Percentiles rank a stretch among this genome's conserved stretches.
Conservation (phyloP, 106 monocot species). For the Hemerocallis citrina region DNA sequence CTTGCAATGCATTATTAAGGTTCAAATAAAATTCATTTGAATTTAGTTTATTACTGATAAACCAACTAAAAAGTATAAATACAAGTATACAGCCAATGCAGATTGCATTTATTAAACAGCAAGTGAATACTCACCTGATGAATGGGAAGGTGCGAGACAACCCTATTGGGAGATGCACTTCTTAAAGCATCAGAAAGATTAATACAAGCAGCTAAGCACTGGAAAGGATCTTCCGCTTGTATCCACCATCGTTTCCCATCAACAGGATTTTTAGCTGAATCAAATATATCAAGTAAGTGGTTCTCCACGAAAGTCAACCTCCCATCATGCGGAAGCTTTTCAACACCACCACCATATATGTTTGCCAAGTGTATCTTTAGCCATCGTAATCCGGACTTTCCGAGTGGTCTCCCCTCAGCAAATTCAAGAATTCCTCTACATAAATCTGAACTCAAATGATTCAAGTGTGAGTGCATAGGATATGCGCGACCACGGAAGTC, state of each 20-base stretch:
- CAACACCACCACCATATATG: slow-evolving; percentile 72
- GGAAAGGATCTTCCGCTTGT: slow-evolving; percentile 84
- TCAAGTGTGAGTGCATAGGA: slow-evolving; percentile 88
- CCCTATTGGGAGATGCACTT: slow-evolving; percentile 38
- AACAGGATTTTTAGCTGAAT: slow-evolving; percentile 78
- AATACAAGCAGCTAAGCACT: slow-evolving; percentile 86
- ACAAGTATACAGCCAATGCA: not conserved
- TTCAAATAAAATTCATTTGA: not conserved
- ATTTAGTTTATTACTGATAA: not conserved
- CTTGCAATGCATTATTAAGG: not conserved
- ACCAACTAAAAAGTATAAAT: not conserved
- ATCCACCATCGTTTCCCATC: slow-evolving; percentile 81
- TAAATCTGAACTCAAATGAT: slow-evolving; percentile 86
- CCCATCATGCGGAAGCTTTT: slow-evolving; percentile 58
- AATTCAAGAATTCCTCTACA: slow-evolving; percentile 80
- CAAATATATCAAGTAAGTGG: slow-evolving; percentile 67
- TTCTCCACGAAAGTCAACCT: slow-evolving; percentile 70
- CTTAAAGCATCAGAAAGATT: slow-evolving; percentile 62
- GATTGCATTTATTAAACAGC: too few species aligned
- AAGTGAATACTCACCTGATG: slow-evolving; percentile 46
- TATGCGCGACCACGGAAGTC: slow-evolving; percentile 91
- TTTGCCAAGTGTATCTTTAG: slow-evolving; percentile 87
- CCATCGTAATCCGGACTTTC: slow-evolving; percentile 72
- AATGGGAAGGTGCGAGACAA: slow-evolving; percentile 67
- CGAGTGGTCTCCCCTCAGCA: slow-evolving; percentile 67